A percentile compares a stretch with the other conserved stretches of the same genome.
Evolutionary conservation across 805 yeast species (phyloP).

Genomic region (Candida khao-thaluensis): DNA sequence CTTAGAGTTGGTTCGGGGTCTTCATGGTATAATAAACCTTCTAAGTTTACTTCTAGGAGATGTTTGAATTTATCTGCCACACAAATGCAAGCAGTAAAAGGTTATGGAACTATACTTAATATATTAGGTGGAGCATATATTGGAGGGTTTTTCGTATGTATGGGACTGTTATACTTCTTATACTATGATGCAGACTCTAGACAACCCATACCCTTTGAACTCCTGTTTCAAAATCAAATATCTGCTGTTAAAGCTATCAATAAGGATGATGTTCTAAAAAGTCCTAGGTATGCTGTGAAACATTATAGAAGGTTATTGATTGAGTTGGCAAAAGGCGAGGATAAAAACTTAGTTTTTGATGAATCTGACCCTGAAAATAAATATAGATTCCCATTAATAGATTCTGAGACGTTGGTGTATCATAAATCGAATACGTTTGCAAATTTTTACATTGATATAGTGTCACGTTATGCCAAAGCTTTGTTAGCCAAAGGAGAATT

Average conservation of each 20-base stretch:
- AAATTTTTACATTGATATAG: constrained; percentile 44
- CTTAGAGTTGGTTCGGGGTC: background rate
- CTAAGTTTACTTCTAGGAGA: too few relatives aligned
- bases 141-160: constrained; percentile 39
- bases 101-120: constrained; percentile 34
- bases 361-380: constrained; percentile 24
- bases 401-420: constrained; percentile 27
- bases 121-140: constrained; percentile 43
- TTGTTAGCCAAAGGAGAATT: constrained; percentile 41
- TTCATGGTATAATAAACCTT: too few relatives aligned
- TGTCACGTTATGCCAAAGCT: constrained; percentile 40
- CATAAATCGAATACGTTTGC: constrained; percentile 32
- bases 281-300: constrained; percentile 43
- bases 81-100: constrained; percentile 12
- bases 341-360: constrained; percentile 25
- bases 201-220: constrained; percentile 41
- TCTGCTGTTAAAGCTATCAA: constrained; percentile 42
- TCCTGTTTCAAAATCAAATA: constrained; percentile 31
- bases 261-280: constrained; percentile 42
- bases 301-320: constrained; percentile 40
- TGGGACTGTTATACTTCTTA: constrained; percentile 38
- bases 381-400: constrained; percentile 36
- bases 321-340: constrained; percentile 29
- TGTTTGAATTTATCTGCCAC: constrained; percentile 3
- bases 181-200: constrained; percentile 40